Evolutionary conservation across 192 early-diverging fungal species (phyloP).

Genomic region (Radiomyces spectabilis): DNA sequence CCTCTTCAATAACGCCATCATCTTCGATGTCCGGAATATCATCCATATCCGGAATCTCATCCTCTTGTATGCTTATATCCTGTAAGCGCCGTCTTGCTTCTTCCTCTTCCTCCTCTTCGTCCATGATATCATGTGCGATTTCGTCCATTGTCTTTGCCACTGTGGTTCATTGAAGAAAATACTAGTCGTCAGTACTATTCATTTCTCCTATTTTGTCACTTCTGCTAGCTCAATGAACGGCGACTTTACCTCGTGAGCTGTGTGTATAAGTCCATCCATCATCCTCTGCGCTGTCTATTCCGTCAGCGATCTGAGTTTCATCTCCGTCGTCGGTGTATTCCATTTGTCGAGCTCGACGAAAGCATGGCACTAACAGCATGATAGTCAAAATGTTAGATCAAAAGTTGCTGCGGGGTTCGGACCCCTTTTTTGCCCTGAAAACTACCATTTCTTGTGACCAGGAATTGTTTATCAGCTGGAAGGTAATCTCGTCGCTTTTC

Average conservation of each 20-base stretch:
- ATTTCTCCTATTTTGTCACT: neutral
- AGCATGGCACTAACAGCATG: conserved; percentile 79
- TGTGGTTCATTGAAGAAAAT: conserved; percentile 1
- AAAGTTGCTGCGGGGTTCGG: too few relatives aligned
- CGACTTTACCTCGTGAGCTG: conserved; percentile 47
- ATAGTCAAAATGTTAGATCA: neutral
- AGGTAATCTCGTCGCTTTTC: conserved; percentile 82
- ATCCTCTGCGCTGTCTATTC: conserved; percentile 55
- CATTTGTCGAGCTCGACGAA: conserved; percentile 77
- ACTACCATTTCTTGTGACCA: conserved; percentile 90
- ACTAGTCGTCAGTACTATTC: neutral
- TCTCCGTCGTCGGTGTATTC: conserved; percentile 60
- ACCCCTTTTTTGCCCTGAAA: too few relatives aligned
- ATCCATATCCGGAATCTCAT: conserved; percentile 80
- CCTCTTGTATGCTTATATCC: conserved; percentile 32
- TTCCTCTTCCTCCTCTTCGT: conserved; percentile 26
- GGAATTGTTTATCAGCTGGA: conserved; percentile 83
- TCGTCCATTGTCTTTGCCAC: conserved; percentile 39
- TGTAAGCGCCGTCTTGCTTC: conserved; percentile 3
- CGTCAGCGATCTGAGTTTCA: conserved; percentile 49
- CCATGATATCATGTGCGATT: conserved; percentile 59
- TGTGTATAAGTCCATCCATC: conserved; percentile 87
- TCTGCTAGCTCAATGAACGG: neutral
- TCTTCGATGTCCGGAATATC: conserved; percentile 89
- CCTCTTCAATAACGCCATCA: conserved; percentile 65